Conservation (phyloP, 257 asterid species). For the Euphrasia confusa region DNA sequence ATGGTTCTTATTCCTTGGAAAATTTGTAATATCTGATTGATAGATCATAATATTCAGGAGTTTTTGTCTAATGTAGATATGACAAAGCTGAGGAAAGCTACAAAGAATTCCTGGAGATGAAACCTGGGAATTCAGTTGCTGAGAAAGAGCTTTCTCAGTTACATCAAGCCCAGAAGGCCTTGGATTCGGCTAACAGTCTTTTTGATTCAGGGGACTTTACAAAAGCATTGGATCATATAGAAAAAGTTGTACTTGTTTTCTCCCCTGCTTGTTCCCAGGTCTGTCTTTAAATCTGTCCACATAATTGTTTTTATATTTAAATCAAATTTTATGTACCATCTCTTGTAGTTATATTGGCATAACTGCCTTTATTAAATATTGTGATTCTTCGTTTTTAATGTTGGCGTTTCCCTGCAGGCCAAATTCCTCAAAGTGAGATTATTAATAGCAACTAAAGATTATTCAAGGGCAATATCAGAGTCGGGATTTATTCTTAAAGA, state of each 20-base stretch:
- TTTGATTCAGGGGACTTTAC: slow-evolving; percentile 64
- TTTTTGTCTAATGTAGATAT: slow-evolving; percentile 62
- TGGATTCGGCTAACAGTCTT: slow-evolving; percentile 53
- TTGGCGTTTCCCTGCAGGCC: slow-evolving; percentile 46
- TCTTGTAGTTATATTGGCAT: not conserved
- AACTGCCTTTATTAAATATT: not conserved
- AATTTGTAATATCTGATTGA: slow-evolving; percentile 23
- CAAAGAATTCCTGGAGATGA: slow-evolving; percentile 62
- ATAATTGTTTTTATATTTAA: not conserved
- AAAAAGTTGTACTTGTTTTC: slow-evolving; percentile 77
- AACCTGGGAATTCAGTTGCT: slow-evolving; percentile 61
- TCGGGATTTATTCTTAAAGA: slow-evolving; percentile 76
- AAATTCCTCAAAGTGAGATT: slow-evolving; percentile 65
- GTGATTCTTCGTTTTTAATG: slow-evolving; percentile 13
- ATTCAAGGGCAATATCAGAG: slow-evolving; percentile 71
- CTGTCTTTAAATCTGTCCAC: slow-evolving; percentile 14
- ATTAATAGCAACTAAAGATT: slow-evolving; percentile 54
- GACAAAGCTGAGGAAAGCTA: slow-evolving; percentile 74
- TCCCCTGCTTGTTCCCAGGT: slow-evolving; percentile 87
- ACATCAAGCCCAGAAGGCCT: slow-evolving; percentile 61
- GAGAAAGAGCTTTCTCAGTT: slow-evolving; percentile 81
- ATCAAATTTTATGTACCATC: not conserved
- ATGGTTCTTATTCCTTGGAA: slow-evolving; percentile 10
- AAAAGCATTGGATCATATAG: slow-evolving; percentile 58
- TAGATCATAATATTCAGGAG: slow-evolving; percentile 32